These are phyloP conservation scores for Rhinocladiella mackenziei DNA, from an alignment of 2,329 filamentous ascomycete species.

Conservation along the genomic window DNA sequence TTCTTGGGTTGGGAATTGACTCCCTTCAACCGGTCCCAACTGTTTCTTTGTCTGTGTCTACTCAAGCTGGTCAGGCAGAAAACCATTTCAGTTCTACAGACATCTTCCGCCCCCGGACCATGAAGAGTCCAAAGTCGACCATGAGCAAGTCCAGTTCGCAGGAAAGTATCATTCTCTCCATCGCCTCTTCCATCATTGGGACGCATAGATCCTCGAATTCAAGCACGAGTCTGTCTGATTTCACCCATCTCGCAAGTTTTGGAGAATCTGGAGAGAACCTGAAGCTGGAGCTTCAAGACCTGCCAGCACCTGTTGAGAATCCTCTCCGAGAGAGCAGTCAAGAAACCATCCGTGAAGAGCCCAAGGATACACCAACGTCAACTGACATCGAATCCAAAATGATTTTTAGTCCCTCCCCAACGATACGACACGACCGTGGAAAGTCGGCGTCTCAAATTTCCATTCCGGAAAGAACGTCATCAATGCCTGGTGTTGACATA, in stretches of 20 bases:
- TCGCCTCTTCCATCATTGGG: slow-evolving; percentile 44
- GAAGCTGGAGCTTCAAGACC: slow-evolving; percentile 18
- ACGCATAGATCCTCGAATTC: slow-evolving; percentile 48
- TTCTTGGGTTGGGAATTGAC: slow-evolving; percentile 22
- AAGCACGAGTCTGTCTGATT: slow-evolving; percentile 43
- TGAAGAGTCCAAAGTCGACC: slow-evolving; percentile 48
- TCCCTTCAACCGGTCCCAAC: slow-evolving; percentile 6
- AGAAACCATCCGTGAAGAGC: slow-evolving; percentile 23
- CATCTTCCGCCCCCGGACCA: slow-evolving; percentile 3
- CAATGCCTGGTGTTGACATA: slow-evolving; percentile 13
- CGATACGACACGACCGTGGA: slow-evolving; percentile 12
- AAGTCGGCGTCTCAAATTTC: slow-evolving; percentile 20
- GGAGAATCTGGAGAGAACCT: slow-evolving; percentile 23
- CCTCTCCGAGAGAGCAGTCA: slow-evolving; percentile 21
- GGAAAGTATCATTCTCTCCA: slow-evolving; percentile 53
- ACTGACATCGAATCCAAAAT: background rate
- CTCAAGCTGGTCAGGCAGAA: background rate
- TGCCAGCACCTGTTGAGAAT: slow-evolving; percentile 4
- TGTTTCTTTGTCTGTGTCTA: slow-evolving; percentile 5
- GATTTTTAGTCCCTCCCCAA: slow-evolving; percentile 5
- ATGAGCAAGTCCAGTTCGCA: slow-evolving; percentile 56
- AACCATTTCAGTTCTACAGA: slow-evolving; percentile 6
- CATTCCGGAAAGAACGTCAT: slow-evolving; percentile 26
- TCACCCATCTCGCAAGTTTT: slow-evolving; percentile 28
- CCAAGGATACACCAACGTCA: background rate